These are phyloP conservation scores for Xerocomus alliaceus DNA, from an alignment of 1,284 basidiomycete genomes.

Conservation along the genomic window DNA sequence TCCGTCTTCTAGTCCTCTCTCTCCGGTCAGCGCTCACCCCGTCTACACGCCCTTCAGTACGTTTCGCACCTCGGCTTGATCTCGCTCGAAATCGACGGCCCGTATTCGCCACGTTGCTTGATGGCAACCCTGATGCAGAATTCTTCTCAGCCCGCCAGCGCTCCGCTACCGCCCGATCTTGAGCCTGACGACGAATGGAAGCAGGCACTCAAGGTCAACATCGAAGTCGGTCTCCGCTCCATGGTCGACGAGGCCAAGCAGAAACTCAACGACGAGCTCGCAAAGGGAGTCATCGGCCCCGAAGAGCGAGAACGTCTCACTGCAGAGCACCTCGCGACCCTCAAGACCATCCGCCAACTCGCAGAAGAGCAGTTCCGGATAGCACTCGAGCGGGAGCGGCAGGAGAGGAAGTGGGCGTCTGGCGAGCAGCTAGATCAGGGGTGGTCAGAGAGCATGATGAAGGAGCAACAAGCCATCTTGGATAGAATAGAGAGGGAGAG, in stretches of 20 bases:
- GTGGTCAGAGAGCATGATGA: slow-evolving; percentile 48
- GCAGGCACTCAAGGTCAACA: slow-evolving; percentile 46
- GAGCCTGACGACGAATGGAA: slow-evolving; percentile 66
- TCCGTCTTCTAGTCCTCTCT: no score
- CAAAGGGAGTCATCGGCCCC: slow-evolving; percentile 36
- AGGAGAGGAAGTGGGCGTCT: slow-evolving; percentile 48
- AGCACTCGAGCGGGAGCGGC: slow-evolving; percentile 52
- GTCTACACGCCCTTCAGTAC: no score
- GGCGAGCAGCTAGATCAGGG: slow-evolving; percentile 42
- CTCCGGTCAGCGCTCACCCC: no score
- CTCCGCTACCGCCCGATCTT: slow-evolving; percentile 41
- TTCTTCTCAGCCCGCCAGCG: slow-evolving; percentile 29
- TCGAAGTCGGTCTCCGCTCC: slow-evolving; percentile 50
- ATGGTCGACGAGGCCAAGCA: slow-evolving; percentile 58
- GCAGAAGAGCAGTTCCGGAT: slow-evolving; percentile 50
- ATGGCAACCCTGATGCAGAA: slow-evolving; percentile 45
- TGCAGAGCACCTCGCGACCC: slow-evolving; percentile 47
- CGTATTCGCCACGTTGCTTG: slow-evolving; percentile 14
- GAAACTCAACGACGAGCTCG: slow-evolving; percentile 48
- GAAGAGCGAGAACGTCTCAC: slow-evolving; percentile 43
- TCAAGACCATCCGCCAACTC: slow-evolving; percentile 47
- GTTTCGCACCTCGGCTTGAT: no score
- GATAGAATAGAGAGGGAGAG: slow-evolving; percentile 44
- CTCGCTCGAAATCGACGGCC: no score
- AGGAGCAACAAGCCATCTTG: slow-evolving; percentile 52